These are phyloP conservation scores for Trifolium pratense DNA, from an alignment of 306 rosid genomes.

Conservation along the genomic window DNA sequence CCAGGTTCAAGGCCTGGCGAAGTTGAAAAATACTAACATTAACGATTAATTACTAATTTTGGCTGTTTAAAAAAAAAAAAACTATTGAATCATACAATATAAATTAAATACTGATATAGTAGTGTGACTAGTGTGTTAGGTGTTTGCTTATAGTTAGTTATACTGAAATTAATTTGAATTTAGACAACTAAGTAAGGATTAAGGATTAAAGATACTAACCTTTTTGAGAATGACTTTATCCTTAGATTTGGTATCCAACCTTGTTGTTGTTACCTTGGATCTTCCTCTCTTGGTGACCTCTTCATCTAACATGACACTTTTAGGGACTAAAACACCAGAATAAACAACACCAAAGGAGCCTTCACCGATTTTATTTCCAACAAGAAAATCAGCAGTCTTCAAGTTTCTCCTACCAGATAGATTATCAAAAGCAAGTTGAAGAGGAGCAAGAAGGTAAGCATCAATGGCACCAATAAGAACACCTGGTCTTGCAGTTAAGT, in stretches of 20 bases:
- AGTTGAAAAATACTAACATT: too few species aligned
- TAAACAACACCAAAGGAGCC: slow-evolving; percentile 94
- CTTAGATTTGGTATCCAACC: slow-evolving; percentile 59
- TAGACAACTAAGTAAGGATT: not conserved
- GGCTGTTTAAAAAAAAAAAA: too few species aligned
- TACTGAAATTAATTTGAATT: too few species aligned
- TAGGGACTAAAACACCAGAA: slow-evolving; percentile 72
- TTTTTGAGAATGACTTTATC: slow-evolving; percentile 88
- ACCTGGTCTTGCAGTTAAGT: slow-evolving; percentile 91
- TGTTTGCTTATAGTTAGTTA: too few species aligned
- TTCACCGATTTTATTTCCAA: slow-evolving; percentile 85
- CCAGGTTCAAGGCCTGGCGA: too few species aligned
- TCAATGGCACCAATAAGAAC: slow-evolving; percentile 92
- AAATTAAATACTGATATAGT: too few species aligned
- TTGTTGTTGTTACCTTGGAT: slow-evolving; percentile 36
- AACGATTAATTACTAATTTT: too few species aligned
- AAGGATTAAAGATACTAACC: slow-evolving; percentile 59
- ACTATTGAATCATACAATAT: too few species aligned
- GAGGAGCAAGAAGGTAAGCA: slow-evolving; percentile 87
- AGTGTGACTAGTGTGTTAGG: too few species aligned
- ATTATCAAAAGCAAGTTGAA: slow-evolving; percentile 72
- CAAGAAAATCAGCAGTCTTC: slow-evolving; percentile 68
- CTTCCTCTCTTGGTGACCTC: slow-evolving; percentile 55
- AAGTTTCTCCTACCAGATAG: slow-evolving; percentile 73
- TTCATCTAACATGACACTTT: slow-evolving; percentile 42